Evolutionary conservation across 306 rosid genomes (phyloP).

Genomic region (Vigna radiata): DNA sequence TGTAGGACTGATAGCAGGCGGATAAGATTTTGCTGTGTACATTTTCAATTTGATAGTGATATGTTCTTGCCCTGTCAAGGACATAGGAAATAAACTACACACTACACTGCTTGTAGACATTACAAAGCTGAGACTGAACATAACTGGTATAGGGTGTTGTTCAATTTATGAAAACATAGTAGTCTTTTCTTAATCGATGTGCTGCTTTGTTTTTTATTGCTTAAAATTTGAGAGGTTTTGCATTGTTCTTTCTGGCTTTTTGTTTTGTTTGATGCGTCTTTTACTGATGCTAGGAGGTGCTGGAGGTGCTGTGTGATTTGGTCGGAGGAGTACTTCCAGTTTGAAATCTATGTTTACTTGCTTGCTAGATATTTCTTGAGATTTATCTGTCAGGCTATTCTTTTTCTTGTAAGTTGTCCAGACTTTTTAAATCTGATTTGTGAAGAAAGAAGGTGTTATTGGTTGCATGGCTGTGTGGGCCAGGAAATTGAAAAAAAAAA

Average conservation of each 20-base stretch:
- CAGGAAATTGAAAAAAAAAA: too few relatives aligned
- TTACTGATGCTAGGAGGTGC: slow-evolving; percentile 47
- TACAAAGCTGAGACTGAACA: background rate
- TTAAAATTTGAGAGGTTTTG: slow-evolving; percentile 20
- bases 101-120: background rate
- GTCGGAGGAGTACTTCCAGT: slow-evolving; percentile 88
- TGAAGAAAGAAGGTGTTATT: too few relatives aligned
- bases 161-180: slow-evolving; percentile 31
- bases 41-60: slow-evolving; percentile 17
- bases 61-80: slow-evolving; percentile 9
- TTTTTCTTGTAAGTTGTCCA: too few relatives aligned
- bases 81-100: background rate
- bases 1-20: slow-evolving; percentile 16
- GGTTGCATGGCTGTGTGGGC: too few relatives aligned
- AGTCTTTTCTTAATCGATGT: slow-evolving; percentile 1
- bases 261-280: slow-evolving; percentile 29
- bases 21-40: background rate
- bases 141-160: background rate
- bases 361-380: too few relatives aligned
- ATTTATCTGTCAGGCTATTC: too few relatives aligned
- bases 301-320: slow-evolving; percentile 92
- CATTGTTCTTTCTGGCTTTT: slow-evolving; percentile 25
- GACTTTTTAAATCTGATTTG: too few relatives aligned
- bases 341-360: too few relatives aligned
- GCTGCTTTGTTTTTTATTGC: background rate